Percentiles rank a stretch among this genome's conserved stretches.
Evolutionary conservation across 805 yeast genomes (phyloP).

Genomic region (Starmerella etchellsii): DNA sequence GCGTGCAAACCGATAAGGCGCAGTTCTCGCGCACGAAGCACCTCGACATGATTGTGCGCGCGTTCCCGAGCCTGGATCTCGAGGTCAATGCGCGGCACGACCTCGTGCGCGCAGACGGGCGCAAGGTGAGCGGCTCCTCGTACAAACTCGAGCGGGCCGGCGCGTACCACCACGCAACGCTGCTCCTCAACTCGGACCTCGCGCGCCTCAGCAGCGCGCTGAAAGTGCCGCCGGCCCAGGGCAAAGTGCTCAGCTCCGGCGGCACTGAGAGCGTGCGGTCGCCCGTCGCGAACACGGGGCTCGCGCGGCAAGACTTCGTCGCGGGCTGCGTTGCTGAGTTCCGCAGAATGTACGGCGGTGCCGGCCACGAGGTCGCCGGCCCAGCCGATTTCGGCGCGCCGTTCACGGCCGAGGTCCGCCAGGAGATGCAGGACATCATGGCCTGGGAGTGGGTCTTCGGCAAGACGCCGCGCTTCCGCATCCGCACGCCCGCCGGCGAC

Average conservation of each 20-base stretch:
- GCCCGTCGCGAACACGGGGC: slow-evolving; percentile 54
- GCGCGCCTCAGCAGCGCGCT: slow-evolving; percentile 48
- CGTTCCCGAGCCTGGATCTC: slow-evolving; percentile 29
- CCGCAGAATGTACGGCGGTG: slow-evolving; percentile 23
- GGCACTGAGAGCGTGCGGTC: slow-evolving; percentile 71
- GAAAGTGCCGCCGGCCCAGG: slow-evolving; percentile 29
- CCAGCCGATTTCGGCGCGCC: slow-evolving; percentile 11
- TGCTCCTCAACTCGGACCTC: slow-evolving; percentile 61
- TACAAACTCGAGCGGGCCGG: slow-evolving; percentile 70
- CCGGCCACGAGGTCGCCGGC: slow-evolving; percentile 4
- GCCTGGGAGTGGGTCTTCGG: slow-evolving; percentile 70
- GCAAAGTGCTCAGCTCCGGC: slow-evolving; percentile 34
- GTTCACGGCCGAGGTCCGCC: slow-evolving; percentile 23
- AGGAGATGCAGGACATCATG: slow-evolving; percentile 31
- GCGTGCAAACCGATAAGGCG: slow-evolving; percentile 57
- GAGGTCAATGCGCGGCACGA: slow-evolving; percentile 68
- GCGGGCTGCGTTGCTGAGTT: slow-evolving; percentile 34
- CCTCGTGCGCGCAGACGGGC: slow-evolving; percentile 33
- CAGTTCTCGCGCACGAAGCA: slow-evolving; percentile 46
- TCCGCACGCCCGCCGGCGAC: slow-evolving; percentile 34
- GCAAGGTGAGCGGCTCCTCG: slow-evolving; percentile 86
- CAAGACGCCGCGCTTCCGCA: slow-evolving; percentile 55
- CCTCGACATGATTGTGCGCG: slow-evolving; percentile 37
- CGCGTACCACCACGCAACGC: slow-evolving; percentile 92
- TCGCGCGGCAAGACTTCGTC: slow-evolving; percentile 37